phyloP scores from a whole-genome alignment of 1,284 basidiomycete genomes.

The Inonotus obliquus region DNA sequence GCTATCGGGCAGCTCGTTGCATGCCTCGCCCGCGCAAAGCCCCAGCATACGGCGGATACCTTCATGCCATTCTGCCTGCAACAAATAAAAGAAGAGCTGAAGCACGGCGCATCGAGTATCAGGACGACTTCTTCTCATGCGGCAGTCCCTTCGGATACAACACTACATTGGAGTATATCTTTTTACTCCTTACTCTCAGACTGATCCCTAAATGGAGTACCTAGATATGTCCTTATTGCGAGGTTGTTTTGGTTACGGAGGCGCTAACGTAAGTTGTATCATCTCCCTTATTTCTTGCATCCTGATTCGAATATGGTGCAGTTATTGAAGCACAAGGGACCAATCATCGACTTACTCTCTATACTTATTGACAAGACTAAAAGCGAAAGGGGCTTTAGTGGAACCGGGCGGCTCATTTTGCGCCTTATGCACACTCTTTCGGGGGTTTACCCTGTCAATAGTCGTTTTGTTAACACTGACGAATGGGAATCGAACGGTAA shows the following conservation, averaged over 20 bases:
- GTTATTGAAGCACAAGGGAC: conserved; percentile 68
- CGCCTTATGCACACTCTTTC: conserved; percentile 76
- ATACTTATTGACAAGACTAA: conserved; percentile 77
- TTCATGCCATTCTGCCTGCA: conserved; percentile 78
- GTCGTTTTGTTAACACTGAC: conserved; percentile 79
- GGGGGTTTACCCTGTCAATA: conserved; percentile 77
- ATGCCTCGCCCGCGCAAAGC: conserved; percentile 79
- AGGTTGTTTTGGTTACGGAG: conserved; percentile 74
- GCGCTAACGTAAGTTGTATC: conserved; percentile 44
- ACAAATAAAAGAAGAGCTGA: conserved; percentile 86
- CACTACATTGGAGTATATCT: conserved; percentile 87
- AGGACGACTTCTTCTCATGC: conserved; percentile 84
- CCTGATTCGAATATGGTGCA: conserved; percentile 28
- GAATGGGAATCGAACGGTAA: conserved; percentile 76
- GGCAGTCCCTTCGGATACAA: conserved; percentile 84
- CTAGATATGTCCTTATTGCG: conserved; percentile 75
- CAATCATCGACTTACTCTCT: conserved; percentile 65
- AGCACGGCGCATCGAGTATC: conserved; percentile 87
- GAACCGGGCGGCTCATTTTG: conserved; percentile 76
- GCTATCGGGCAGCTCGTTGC: conserved; percentile 89
- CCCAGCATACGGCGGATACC: conserved; percentile 72
- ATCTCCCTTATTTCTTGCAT: not conserved
- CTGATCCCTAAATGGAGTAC: conserved; percentile 15
- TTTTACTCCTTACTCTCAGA: not conserved
- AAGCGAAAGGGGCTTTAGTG: conserved; percentile 87